These are phyloP conservation scores for Melanomma pulvis-pyrius DNA, from an alignment of 495 filamentous ascomycete species.

Conservation along the genomic window DNA sequence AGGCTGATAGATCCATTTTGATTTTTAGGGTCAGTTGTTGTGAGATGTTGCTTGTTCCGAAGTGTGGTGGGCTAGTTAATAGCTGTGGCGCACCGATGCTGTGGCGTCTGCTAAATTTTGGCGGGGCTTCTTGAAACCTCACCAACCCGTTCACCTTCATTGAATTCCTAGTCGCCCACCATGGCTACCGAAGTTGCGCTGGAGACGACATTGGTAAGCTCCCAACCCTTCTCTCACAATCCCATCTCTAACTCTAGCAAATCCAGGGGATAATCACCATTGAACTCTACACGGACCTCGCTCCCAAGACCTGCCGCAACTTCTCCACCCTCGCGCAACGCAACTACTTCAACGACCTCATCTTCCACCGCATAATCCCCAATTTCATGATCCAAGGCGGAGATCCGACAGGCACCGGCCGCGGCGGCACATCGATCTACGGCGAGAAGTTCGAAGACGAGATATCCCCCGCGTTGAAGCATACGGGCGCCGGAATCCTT, in stretches of 20 bases:
- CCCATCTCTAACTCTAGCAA: slow-evolving; percentile 10
- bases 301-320: slow-evolving; percentile 86
- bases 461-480: slow-evolving; percentile 74
- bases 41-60: not conserved
- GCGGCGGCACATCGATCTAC: slow-evolving; percentile 87
- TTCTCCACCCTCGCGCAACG: slow-evolving; percentile 76
- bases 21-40: not conserved
- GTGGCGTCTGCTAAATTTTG: not conserved
- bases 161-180: slow-evolving; percentile 8
- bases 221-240: not conserved
- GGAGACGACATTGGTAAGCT: slow-evolving; percentile 78
- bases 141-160: not conserved
- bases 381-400: slow-evolving; percentile 98
- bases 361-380: slow-evolving; percentile 94
- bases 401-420: slow-evolving; percentile 93
- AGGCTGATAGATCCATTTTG: slow-evolving; percentile 38
- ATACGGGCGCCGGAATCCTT: slow-evolving; percentile 90
- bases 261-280: slow-evolving; percentile 75
- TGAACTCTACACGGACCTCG: slow-evolving; percentile 85
- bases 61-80: not conserved
- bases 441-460: slow-evolving; percentile 96
- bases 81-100: slow-evolving; percentile 1
- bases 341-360: slow-evolving; percentile 81
- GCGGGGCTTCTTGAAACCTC: not conserved
- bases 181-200: slow-evolving; percentile 79